phyloP scores from a whole-genome alignment of 352 stramenopile genomes.

The Pythium sukuiense region DNA sequence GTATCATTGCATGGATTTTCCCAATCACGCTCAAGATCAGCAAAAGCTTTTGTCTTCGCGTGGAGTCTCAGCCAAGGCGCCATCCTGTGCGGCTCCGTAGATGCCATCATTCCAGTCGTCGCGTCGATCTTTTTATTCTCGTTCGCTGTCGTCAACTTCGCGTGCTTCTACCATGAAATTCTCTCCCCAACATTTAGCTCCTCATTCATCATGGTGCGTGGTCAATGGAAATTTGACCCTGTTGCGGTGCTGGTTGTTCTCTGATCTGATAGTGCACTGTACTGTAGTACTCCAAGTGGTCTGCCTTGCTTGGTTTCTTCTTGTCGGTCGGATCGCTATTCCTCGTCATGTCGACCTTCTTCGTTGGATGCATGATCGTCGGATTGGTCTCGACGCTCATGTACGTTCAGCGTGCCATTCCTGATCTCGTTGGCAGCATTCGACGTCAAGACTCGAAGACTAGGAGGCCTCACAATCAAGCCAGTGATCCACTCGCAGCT shows the following conservation, averaged over 20 bases:
- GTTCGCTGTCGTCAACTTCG: slow-evolving; percentile 54
- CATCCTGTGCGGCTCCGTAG: slow-evolving; percentile 42
- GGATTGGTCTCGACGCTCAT: slow-evolving; percentile 27
- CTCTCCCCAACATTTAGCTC: slow-evolving; percentile 38
- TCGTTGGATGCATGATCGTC: slow-evolving; percentile 30
- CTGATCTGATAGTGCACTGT: not conserved
- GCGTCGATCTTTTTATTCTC: slow-evolving; percentile 46
- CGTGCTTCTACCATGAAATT: slow-evolving; percentile 56
- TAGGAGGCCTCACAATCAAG: not conserved
- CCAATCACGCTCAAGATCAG: not conserved
- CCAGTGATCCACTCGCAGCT: not conserved
- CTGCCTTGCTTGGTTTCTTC: slow-evolving; percentile 39
- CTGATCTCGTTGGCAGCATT: slow-evolving; percentile 29
- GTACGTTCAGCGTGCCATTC: slow-evolving; percentile 34
- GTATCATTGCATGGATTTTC: not conserved
- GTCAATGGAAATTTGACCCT: too few species aligned
- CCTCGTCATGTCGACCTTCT: slow-evolving; percentile 43
- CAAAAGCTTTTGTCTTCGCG: slow-evolving; percentile 15
- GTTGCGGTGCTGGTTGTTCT: not conserved
- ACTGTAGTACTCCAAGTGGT: slow-evolving; percentile 54
- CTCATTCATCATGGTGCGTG: slow-evolving; percentile 46
- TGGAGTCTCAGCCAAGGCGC: slow-evolving; percentile 38
- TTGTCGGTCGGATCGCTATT: slow-evolving; percentile 46
- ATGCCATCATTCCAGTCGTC: slow-evolving; percentile 42
- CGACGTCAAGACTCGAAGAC: slow-evolving; percentile 14